A percentile compares a stretch with the other conserved stretches of the same genome.
Evolutionary conservation across 2,329 filamentous ascomycete genomes (phyloP).

Genomic region (Phaeosphaeriaceae sp.): DNA sequence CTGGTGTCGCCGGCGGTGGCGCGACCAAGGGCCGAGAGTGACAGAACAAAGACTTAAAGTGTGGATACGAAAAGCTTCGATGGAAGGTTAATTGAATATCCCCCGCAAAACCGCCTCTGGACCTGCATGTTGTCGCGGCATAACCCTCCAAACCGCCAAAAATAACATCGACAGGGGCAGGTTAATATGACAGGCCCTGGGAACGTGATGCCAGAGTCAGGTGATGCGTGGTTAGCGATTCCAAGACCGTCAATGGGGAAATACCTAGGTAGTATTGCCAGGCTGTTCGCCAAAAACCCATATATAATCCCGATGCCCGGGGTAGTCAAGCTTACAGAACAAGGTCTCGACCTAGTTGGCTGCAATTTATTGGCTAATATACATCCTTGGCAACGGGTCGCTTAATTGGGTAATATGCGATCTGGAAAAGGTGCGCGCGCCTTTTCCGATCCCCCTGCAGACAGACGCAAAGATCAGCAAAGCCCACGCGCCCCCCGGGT

Average conservation of each 20-base stretch:
- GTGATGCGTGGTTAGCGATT: constrained; percentile 22
- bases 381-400: constrained; percentile 30
- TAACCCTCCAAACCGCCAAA: constrained; percentile 23
- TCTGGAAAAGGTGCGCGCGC: constrained; percentile 22
- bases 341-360: constrained; percentile 38
- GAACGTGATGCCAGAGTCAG: constrained; percentile 30
- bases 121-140: constrained; percentile 18
- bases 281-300: constrained; percentile 1
- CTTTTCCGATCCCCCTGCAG: constrained; percentile 30
- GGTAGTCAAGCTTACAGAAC: constrained; percentile 40
- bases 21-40: constrained; percentile 14
- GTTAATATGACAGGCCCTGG: constrained; percentile 28
- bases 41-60: constrained; percentile 29
- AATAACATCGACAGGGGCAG: constrained; percentile 30
- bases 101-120: constrained; percentile 25
- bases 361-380: constrained; percentile 38
- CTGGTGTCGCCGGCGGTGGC: constrained; percentile 4
- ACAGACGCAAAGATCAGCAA: constrained; percentile 25
- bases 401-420: constrained; percentile 43
- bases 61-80: constrained; percentile 43
- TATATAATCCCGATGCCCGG: constrained; percentile 26
- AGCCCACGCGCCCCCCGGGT: constrained; percentile 15
- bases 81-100: constrained; percentile 30
- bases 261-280: constrained; percentile 7
- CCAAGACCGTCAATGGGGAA: constrained; percentile 7